Evolutionary conservation across 768 basidiomycete genomes (phyloP).

Genomic region (Boletus barrowsii): DNA sequence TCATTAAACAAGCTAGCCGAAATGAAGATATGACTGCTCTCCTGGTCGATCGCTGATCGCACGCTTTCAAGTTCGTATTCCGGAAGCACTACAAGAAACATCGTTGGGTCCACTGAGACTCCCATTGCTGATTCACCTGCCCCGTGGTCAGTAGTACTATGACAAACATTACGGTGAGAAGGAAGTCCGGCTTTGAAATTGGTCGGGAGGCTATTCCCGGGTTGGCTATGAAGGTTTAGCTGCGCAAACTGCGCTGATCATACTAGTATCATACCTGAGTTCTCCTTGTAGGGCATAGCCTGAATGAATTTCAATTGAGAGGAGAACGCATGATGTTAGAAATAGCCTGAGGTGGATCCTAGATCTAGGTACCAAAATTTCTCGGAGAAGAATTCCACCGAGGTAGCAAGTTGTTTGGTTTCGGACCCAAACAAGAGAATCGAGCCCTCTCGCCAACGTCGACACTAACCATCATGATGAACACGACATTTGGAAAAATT

Average conservation of each 20-base stretch:
- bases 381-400: too few species aligned
- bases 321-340: too few species aligned
- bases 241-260: slow-evolving; percentile 3
- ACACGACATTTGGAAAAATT: slow-evolving; percentile 7
- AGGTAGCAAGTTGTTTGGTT: slow-evolving; percentile 9
- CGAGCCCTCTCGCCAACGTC: background rate
- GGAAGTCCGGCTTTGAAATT: slow-evolving; percentile 8
- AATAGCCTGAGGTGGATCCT: too few species aligned
- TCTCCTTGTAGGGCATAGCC: too few species aligned
- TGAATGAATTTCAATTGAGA: too few species aligned
- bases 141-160: background rate
- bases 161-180: background rate
- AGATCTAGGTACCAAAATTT: too few species aligned
- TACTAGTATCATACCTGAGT: background rate
- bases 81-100: background rate
- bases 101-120: background rate
- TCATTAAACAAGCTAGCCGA: slow-evolving; percentile 24
- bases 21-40: slow-evolving; percentile 24
- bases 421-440: slow-evolving; percentile 13
- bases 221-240: background rate
- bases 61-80: slow-evolving; percentile 6
- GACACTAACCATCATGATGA: slow-evolving; percentile 8
- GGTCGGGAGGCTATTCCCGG: background rate
- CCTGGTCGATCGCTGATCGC: slow-evolving; percentile 27
- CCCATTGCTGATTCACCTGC: slow-evolving; percentile 1